Evolutionary conservation across 169 alveolate species (phyloP).

Genomic region (Plasmodium cynomolgi): DNA sequence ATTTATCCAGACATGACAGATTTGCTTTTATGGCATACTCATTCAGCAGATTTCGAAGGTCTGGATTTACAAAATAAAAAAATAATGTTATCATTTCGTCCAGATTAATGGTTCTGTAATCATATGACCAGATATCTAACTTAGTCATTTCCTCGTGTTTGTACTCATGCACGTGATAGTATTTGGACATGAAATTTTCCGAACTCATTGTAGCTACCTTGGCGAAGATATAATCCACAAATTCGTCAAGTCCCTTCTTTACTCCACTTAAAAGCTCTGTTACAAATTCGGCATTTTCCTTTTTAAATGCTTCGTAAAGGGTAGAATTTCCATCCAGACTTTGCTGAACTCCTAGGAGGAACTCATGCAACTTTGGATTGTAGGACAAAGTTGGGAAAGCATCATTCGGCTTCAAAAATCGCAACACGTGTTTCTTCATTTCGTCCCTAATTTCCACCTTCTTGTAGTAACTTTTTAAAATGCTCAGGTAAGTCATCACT

Average conservation of each 20-base stretch:
- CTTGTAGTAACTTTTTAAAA: conserved; percentile 25
- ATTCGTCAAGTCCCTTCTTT: conserved; percentile 25
- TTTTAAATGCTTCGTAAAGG: conserved; percentile 22
- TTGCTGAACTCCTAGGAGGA: neutral
- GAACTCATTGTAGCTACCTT: neutral
- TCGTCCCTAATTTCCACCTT: neutral
- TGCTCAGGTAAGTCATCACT: conserved; percentile 1
- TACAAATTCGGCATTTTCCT: neutral
- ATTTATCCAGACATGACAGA: neutral
- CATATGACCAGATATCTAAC: neutral
- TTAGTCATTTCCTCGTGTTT: neutral
- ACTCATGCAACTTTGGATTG: conserved; percentile 4
- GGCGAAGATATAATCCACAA: neutral
- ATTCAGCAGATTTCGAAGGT: neutral
- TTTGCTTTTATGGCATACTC: neutral
- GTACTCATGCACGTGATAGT: neutral
- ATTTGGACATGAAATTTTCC: neutral
- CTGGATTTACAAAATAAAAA: conserved; percentile 23
- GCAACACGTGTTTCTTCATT: neutral
- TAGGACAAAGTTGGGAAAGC: neutral
- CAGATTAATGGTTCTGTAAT: neutral
- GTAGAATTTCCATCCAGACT: conserved; percentile 14
- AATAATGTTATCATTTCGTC: neutral
- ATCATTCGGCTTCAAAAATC: conserved; percentile 4
- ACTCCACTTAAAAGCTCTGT: neutral